Conservation (phyloP, 805 yeast genomes). For the Candida dendrica region DNA sequence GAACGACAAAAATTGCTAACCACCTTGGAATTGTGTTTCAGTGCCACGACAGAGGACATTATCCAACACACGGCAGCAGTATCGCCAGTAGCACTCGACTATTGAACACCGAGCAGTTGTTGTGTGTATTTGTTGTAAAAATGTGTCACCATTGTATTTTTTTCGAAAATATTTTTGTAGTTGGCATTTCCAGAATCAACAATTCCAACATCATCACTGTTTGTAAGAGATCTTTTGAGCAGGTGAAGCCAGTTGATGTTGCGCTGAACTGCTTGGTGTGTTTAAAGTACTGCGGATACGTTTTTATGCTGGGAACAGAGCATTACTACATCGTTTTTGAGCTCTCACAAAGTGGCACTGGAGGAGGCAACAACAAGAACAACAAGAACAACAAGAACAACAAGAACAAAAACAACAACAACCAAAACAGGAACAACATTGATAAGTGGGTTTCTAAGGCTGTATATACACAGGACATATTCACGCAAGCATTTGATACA, state of each 20-base stretch:
- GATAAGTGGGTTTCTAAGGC: background rate
- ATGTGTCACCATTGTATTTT: too few species aligned
- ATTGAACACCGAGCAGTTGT: too few species aligned
- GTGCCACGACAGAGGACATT: background rate
- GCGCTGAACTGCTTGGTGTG: too few species aligned
- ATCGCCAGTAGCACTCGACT: background rate
- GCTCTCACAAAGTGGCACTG: background rate
- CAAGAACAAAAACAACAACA: too few species aligned
- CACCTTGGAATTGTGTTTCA: background rate
- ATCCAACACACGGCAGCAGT: background rate
- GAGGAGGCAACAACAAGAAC: background rate
- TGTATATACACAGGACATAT: background rate
- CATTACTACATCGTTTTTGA: background rate
- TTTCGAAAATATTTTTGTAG: too few species aligned
- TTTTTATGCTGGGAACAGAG: background rate
- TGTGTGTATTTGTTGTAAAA: too few species aligned
- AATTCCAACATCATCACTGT: too few species aligned
- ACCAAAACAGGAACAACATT: background rate
- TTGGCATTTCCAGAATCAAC: too few species aligned
- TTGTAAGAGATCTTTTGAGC: too few species aligned
- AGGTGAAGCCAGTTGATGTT: too few species aligned
- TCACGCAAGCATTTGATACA: background rate
- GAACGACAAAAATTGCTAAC: constrained; percentile 9
- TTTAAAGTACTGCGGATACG: too few species aligned
- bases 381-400: background rate